A percentile compares a stretch with the other conserved stretches of the same genome.
These are phyloP conservation scores for Camellia lanceoleosa DNA, from an alignment of 148 eudicot genomes.

Conservation along the genomic window DNA sequence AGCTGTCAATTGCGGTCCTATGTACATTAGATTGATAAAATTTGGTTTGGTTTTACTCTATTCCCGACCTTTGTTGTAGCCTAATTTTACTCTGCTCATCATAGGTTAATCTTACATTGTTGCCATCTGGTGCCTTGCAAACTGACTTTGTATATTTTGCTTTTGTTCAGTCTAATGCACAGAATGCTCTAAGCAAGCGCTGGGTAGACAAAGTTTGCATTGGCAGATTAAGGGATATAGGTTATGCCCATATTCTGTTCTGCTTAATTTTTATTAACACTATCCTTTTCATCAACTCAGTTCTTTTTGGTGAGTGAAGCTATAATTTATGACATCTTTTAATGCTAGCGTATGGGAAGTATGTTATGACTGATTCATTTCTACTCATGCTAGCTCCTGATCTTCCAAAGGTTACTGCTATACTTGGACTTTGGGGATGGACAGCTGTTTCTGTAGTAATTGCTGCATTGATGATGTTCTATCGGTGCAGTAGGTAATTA, in stretches of 20 bases:
- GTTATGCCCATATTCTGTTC: conserved; percentile 73
- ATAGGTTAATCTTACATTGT: not conserved
- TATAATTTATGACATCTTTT: conserved; percentile 3
- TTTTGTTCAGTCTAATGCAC: conserved; percentile 71
- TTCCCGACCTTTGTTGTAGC: not conserved
- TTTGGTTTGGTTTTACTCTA: not conserved
- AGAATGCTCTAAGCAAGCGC: conserved; percentile 44
- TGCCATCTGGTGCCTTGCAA: conserved; percentile 3
- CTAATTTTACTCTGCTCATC: not conserved
- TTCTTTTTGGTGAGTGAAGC: conserved; percentile 65
- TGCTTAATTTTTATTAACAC: conserved; percentile 36
- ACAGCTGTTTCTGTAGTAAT: conserved; percentile 56
- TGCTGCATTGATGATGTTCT: conserved; percentile 64
- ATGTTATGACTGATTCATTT: conserved; percentile 18
- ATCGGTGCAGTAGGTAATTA: conserved; percentile 72
- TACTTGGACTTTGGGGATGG: conserved; percentile 92
- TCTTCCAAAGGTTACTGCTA: conserved; percentile 72
- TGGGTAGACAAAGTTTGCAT: conserved; percentile 40
- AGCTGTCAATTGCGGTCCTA: not conserved
- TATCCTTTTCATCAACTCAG: conserved; percentile 77
- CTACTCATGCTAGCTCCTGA: conserved; percentile 48
- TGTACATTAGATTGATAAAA: not conserved
- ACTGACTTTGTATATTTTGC: conserved; percentile 16
- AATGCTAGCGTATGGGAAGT: not conserved
- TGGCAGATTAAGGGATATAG: conserved; percentile 44